Evolutionary conservation across 2,329 filamentous ascomycete species (phyloP), one percentile per base, ranked within the genome.

Genomic region (Coccinonectria pachysandricola): DNA sequence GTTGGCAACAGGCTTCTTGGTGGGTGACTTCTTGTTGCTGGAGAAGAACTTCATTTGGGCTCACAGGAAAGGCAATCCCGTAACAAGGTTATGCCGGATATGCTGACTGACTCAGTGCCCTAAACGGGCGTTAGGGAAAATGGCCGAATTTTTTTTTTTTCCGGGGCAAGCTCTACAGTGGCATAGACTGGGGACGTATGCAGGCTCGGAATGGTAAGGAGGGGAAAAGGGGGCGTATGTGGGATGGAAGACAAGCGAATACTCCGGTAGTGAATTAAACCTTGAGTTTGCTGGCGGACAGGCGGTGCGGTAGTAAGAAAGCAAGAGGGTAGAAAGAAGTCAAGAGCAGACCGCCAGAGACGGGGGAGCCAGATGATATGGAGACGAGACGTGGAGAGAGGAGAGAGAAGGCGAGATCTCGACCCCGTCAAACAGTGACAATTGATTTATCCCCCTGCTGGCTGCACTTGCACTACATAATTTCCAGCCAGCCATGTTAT

Each of bases 11-110:
- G 48, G 43, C 51, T 64, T 66, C 50, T 62, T 53, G 40, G 60
- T 49, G 27, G 50, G 37, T 38, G 49, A 42, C 56, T 64, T 66
- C 55, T 57, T 58, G 42, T 42, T 52, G 36, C 45, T 48, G 39
- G 48, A 52, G 50, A 68, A 68, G 60, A 66, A 60, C 61, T 67
- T 68, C 65, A 68, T 68, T 60, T 53, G 51, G 45, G 33, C 39
- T 36, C 41, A 34, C 33, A 36, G 42, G 32, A 39, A 46, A 35
- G 39, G n/a, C n/a, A 48, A 40, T 54, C 52, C 52, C 52, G 53
- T 45, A 49, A 54, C 46, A 54, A 54, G 52, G 45, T 51, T 57
- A 57, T 56, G 49, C 51, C 45, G 52, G 49, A 49, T 54, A 53
- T n/a, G n/a, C 35, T 48, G 37, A 39, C 43, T 38, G 32, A 46